Percentiles rank a stretch among this genome's conserved stretches.
Evolutionary conservation across 352 stramenopile genomes (phyloP).

Genomic region (Globisporangium spiculum): DNA sequence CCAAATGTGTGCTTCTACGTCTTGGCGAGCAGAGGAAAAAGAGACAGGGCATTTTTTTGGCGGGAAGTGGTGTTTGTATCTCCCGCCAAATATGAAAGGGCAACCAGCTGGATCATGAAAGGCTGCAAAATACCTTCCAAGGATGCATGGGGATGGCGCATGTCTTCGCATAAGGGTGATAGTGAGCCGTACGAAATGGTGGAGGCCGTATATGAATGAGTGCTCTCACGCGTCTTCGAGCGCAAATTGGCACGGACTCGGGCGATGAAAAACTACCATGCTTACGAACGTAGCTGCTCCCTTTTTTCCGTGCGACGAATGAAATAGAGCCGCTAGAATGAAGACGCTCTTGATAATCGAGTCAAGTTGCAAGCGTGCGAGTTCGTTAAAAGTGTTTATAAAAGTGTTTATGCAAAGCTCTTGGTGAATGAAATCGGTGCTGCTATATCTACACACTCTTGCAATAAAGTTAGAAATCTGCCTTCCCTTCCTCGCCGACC

Average conservation of each 20-base stretch:
- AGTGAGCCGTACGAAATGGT: neutral
- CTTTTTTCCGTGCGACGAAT: neutral
- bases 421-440: conserved; percentile 6
- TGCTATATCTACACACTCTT: conserved; percentile 18
- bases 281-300: neutral
- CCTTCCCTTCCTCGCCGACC: conserved; percentile 3
- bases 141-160: too few species aligned
- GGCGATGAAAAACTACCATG: too few species aligned
- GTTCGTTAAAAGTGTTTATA: conserved; percentile 11
- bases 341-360: neutral
- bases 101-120: neutral
- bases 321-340: too few species aligned
- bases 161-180: neutral
- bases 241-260: neutral
- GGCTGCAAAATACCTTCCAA: neutral
- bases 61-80: neutral
- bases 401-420: conserved; percentile 13
- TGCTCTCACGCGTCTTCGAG: neutral
- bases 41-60: neutral
- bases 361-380: neutral
- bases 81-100: neutral
- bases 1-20: neutral
- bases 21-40: neutral
- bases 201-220: too few species aligned
- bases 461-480: conserved; percentile 8